Conservation (phyloP, 495 filamentous ascomycete genomes). For the Aspergillus homomorphus region DNA sequence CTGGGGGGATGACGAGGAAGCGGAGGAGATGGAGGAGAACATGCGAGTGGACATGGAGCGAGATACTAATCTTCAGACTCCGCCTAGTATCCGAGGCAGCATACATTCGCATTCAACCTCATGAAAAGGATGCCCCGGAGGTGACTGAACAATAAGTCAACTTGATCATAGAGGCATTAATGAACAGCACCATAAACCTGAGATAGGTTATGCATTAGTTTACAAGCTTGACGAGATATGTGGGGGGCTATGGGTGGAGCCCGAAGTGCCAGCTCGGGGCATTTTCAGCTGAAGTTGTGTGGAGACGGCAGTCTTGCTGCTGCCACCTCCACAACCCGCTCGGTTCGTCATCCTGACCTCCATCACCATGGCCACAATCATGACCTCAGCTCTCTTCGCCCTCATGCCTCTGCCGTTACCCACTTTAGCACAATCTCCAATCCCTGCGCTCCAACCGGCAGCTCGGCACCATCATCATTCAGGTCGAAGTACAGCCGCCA, state of each 20-base stretch:
- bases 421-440: constrained; percentile 27
- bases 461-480: constrained; percentile 27
- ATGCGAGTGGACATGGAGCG: constrained; percentile 5
- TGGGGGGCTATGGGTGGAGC: no score
- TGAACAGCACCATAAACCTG: no score
- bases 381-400: background rate
- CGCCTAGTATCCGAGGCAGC: constrained; percentile 5
- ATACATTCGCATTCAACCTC: background rate
- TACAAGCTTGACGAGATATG: no score
- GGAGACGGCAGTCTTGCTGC: no score
- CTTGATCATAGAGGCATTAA: no score
- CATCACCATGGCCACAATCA: background rate
- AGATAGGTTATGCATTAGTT: no score
- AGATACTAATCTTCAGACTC: constrained; percentile 7
- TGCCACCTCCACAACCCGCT: no score
- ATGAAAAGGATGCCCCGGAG: background rate
- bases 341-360: no score
- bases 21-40: constrained; percentile 7
- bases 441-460: constrained; percentile 22
- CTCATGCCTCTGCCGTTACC: constrained; percentile 14
- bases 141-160: no score
- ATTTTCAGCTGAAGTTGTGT: no score
- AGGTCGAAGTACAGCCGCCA: constrained; percentile 32
- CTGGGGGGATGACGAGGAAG: constrained; percentile 38
- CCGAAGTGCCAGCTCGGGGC: no score